Percentiles rank a stretch among this genome's conserved stretches.
Evolutionary conservation across 148 eudicot genomes (phyloP).

Genomic region (Persicaria tinctoria): DNA sequence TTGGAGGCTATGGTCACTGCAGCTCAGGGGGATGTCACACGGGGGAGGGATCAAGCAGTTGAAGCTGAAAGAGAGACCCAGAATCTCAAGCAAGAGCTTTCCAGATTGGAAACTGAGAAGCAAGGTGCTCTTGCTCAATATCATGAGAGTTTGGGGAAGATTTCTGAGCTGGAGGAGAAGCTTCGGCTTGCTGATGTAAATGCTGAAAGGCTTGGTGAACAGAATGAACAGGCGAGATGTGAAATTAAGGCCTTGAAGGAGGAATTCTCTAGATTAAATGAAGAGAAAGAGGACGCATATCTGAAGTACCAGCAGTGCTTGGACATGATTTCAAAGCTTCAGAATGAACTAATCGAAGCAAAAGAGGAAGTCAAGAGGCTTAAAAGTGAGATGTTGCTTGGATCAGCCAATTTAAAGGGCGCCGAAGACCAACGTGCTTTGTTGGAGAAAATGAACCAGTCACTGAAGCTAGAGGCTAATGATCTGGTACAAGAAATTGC

Average conservation of each 20-base stretch:
- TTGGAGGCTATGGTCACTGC: slow-evolving; percentile 37
- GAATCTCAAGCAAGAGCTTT: slow-evolving; percentile 43
- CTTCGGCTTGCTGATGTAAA: slow-evolving; percentile 39
- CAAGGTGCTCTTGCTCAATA: slow-evolving; percentile 36
- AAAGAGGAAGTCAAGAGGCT: slow-evolving; percentile 49
- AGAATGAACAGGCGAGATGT: slow-evolving; percentile 47
- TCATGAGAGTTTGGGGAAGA: slow-evolving; percentile 43
- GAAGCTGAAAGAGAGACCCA: slow-evolving; percentile 44
- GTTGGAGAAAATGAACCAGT: slow-evolving; percentile 51
- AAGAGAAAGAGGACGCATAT: slow-evolving; percentile 49
- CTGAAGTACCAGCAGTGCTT: slow-evolving; percentile 45
- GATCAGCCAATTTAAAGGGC: slow-evolving; percentile 42
- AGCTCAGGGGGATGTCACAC: slow-evolving; percentile 38
- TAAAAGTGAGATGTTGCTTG: slow-evolving; percentile 36
- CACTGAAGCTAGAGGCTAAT: slow-evolving; percentile 59
- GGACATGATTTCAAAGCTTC: slow-evolving; percentile 53
- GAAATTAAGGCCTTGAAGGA: slow-evolving; percentile 51
- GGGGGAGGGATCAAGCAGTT: slow-evolving; percentile 30
- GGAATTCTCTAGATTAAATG: slow-evolving; percentile 37
- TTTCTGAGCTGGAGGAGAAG: slow-evolving; percentile 47
- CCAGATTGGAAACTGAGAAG: slow-evolving; percentile 48
- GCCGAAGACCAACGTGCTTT: slow-evolving; percentile 48
- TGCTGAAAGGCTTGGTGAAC: slow-evolving; percentile 29
- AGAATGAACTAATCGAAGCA: slow-evolving; percentile 44
- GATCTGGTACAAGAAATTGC: slow-evolving; percentile 44